These are phyloP conservation scores for Dryas integrifolia DNA, from an alignment of 331 rosid species.

Conservation along the genomic window DNA sequence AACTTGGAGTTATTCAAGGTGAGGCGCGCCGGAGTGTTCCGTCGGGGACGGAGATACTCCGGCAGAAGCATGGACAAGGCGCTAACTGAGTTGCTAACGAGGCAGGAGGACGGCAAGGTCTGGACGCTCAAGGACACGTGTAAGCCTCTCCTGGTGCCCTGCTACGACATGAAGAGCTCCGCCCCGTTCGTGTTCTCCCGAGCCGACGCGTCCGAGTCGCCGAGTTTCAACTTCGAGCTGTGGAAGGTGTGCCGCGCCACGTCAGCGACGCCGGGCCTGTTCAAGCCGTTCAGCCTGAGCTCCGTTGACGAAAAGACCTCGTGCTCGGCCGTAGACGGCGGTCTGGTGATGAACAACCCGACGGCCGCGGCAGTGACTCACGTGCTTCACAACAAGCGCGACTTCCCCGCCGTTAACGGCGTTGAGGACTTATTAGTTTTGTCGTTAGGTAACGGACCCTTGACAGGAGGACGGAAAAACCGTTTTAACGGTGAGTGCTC, in stretches of 20 bases:
- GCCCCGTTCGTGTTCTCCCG: constrained; percentile 96
- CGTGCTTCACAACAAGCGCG: constrained; percentile 90
- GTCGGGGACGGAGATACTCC: constrained; percentile 53
- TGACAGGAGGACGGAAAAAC: constrained; percentile 24
- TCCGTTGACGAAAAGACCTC: constrained; percentile 79
- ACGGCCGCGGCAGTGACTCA: constrained; percentile 94
- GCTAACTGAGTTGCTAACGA: constrained; percentile 53
- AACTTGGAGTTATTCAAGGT: constrained; percentile 50
- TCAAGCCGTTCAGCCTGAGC: constrained; percentile 61
- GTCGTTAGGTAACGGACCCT: constrained; percentile 77
- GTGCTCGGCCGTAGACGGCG: constrained; percentile 87
- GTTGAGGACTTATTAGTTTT: constrained; percentile 81
- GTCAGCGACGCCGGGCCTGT: constrained; percentile 68
- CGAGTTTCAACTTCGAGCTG: constrained; percentile 86
- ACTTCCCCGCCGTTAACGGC: constrained; percentile 75
- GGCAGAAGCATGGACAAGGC: constrained; percentile 63
- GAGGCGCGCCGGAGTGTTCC: constrained; percentile 36
- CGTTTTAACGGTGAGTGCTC: constrained; percentile 49
- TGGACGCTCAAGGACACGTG: constrained; percentile 84
- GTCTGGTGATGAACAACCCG: constrained; percentile 95
- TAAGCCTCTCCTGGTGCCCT: constrained; percentile 80
- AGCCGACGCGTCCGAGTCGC: constrained; percentile 85
- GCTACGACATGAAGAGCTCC: constrained; percentile 89
- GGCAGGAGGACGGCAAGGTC: constrained; percentile 39
- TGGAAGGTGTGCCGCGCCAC: constrained; percentile 98